Conservation (phyloP, 2,329 filamentous ascomycete genomes). For the Diaporthe ilicicola region DNA sequence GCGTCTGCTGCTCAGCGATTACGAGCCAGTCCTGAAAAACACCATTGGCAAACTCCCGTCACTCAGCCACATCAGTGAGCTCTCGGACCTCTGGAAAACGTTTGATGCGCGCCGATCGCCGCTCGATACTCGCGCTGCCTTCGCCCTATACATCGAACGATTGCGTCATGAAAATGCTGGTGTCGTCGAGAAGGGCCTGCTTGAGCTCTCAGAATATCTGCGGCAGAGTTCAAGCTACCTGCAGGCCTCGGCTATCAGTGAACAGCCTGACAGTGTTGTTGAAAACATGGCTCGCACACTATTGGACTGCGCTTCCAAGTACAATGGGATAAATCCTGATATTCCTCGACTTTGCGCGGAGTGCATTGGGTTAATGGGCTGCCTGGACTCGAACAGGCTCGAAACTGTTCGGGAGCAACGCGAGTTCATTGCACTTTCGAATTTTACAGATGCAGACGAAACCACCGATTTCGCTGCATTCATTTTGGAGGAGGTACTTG, state of each 20-base stretch:
- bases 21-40: conserved; percentile 68
- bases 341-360: conserved; percentile 80
- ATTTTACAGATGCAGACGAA: conserved; percentile 82
- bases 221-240: conserved; percentile 78
- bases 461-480: conserved; percentile 87
- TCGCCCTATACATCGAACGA: conserved; percentile 76
- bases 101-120: conserved; percentile 71
- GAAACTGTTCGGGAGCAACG: conserved; percentile 81
- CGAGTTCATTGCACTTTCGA: conserved; percentile 86
- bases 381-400: conserved; percentile 88
- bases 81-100: conserved; percentile 73
- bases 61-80: conserved; percentile 72
- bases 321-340: conserved; percentile 71
- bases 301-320: conserved; percentile 85
- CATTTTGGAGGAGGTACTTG: conserved; percentile 84
- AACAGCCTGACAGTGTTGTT: conserved; percentile 82
- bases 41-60: conserved; percentile 82
- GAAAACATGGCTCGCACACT: conserved; percentile 77
- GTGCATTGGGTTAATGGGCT: conserved; percentile 89
- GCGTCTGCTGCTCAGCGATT: conserved; percentile 68
- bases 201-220: conserved; percentile 80
- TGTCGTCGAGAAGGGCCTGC: conserved; percentile 83
- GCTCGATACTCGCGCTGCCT: conserved; percentile 71
- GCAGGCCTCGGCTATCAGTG: conserved; percentile 80
- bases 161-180: conserved; percentile 84